Evolutionary conservation across 306 rosid genomes (phyloP).

Genomic region (Sechiopsis laciniata): DNA sequence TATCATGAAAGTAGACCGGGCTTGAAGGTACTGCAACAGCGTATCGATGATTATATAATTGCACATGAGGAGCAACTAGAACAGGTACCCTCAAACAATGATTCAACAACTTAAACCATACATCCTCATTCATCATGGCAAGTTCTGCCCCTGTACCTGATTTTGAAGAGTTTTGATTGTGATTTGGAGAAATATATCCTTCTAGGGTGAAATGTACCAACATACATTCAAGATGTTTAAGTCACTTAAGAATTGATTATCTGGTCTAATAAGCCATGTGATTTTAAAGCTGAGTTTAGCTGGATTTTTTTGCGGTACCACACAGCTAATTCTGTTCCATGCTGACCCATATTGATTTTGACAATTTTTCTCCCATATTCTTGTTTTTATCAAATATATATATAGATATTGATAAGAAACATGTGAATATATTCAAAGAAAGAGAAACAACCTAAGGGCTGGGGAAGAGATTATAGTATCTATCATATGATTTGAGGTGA

Average conservation of each 20-base stretch:
- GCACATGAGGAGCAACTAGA: conserved; percentile 61
- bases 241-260: neutral
- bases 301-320: neutral
- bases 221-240: conserved; percentile 1
- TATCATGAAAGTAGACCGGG: conserved; percentile 69
- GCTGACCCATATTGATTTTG: neutral
- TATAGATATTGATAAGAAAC: neutral
- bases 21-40: conserved; percentile 51
- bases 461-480: too few species aligned
- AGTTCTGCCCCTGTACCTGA: neutral
- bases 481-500: neutral
- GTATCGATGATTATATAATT: conserved; percentile 58
- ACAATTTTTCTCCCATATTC: neutral
- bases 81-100: conserved; percentile 38
- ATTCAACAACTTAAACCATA: neutral
- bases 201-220: neutral
- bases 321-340: neutral
- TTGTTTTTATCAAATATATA: neutral
- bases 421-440: neutral
- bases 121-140: neutral
- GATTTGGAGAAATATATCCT: neutral
- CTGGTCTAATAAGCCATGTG: neutral
- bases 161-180: neutral
- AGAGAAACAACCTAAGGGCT: neutral
- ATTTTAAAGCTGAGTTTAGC: neutral